Percentiles rank a stretch among this genome's conserved stretches.
phyloP scores from a whole-genome alignment of 371 early-diverging fungal species.

The Entomophthora muscae region DNA sequence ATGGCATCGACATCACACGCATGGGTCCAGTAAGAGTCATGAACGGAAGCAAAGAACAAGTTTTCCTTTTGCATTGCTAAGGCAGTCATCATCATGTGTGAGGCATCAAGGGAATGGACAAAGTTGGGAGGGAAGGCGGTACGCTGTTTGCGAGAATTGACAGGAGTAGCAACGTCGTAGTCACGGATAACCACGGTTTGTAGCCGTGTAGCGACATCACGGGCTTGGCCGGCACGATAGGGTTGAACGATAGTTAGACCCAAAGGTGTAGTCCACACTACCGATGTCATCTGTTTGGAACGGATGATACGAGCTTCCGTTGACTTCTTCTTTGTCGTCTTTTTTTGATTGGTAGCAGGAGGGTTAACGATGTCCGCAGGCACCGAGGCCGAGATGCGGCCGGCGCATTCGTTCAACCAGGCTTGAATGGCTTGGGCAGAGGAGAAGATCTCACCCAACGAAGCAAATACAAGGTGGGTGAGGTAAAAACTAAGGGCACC shows the following conservation, averaged over 20 bases:
- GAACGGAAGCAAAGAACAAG: constrained; percentile 85
- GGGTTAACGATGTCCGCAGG: constrained; percentile 32
- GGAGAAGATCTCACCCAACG: constrained; percentile 75
- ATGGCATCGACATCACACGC: constrained; percentile 78
- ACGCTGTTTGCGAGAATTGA: constrained; percentile 79
- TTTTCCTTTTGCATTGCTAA: constrained; percentile 61
- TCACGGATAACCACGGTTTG: constrained; percentile 68
- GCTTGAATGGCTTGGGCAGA: constrained; percentile 81
- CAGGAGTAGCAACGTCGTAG: constrained; percentile 48
- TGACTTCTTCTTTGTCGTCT: neutral
- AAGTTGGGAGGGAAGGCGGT: constrained; percentile 98
- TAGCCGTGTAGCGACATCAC: constrained; percentile 47
- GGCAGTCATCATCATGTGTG: constrained; percentile 94
- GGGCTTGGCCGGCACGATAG: constrained; percentile 56
- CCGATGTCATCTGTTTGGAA: constrained; percentile 58
- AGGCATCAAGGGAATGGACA: constrained; percentile 92
- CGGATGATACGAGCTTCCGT: constrained; percentile 8
- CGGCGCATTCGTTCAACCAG: constrained; percentile 85
- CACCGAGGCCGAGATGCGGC: constrained; percentile 62
- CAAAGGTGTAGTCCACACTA: constrained; percentile 94
- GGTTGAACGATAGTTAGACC: constrained; percentile 93
- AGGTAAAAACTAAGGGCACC: constrained; percentile 41
- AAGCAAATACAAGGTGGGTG: constrained; percentile 66
- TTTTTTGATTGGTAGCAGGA: constrained; percentile 8
- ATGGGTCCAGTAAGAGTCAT: constrained; percentile 98